A percentile compares a stretch with the other conserved stretches of the same genome.
phyloP scores from a whole-genome alignment of 352 stramenopile genomes.

The Phytophthora pisi region DNA sequence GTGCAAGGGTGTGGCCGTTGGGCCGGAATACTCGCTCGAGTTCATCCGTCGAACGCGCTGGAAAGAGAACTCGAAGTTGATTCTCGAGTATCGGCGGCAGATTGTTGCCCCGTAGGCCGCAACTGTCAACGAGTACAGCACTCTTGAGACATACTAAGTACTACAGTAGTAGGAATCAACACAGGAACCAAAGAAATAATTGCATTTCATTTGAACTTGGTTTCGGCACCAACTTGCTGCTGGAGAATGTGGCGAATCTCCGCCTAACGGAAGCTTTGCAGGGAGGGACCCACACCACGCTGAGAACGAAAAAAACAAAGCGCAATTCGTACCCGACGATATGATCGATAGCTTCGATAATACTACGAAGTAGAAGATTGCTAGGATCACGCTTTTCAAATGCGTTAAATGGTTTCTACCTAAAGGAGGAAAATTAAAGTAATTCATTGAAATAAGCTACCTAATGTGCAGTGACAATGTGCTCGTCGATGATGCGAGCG shows the following conservation, averaged over 20 bases:
- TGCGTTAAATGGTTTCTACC: neutral
- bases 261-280: too few species aligned
- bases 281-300: too few species aligned
- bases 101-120: conserved; percentile 26
- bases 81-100: conserved; percentile 63
- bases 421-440: neutral
- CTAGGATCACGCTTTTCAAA: too few species aligned
- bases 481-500: neutral
- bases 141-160: too few species aligned
- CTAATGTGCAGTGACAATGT: neutral
- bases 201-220: neutral
- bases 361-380: too few species aligned
- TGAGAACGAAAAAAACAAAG: too few species aligned
- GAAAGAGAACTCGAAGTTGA: conserved; percentile 50
- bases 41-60: conserved; percentile 71
- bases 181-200: neutral
- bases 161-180: too few species aligned
- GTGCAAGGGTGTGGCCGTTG: conserved; percentile 50
- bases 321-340: too few species aligned
- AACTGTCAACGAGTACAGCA: neutral
- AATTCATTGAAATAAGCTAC: neutral
- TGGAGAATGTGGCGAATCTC: too few species aligned
- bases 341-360: too few species aligned
- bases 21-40: conserved; percentile 66
- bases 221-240: neutral